phyloP scores from a whole-genome alignment of 2,329 filamentous ascomycete species.

The Fusarium napiforme region DNA sequence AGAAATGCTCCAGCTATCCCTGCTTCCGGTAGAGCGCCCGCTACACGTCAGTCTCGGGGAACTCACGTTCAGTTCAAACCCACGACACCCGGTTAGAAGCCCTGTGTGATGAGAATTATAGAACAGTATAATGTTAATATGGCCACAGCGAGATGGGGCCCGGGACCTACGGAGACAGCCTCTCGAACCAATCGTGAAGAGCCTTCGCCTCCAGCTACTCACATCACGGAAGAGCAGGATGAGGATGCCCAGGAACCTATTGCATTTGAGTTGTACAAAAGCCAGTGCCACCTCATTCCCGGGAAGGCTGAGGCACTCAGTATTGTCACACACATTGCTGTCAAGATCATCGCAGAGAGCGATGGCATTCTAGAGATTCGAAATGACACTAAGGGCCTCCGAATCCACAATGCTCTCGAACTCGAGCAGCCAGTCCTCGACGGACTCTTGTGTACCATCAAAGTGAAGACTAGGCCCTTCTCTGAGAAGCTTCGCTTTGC shows the following conservation, averaged over 20 bases:
- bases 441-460: slow-evolving; percentile 39
- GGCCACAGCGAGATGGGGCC: slow-evolving; percentile 18
- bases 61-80: slow-evolving; percentile 13
- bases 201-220: neutral
- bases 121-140: neutral
- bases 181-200: neutral
- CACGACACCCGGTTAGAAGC: slow-evolving; percentile 22
- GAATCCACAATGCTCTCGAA: slow-evolving; percentile 35
- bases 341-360: slow-evolving; percentile 29
- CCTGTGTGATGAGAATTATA: slow-evolving; percentile 10
- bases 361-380: slow-evolving; percentile 19
- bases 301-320: slow-evolving; percentile 4
- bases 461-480: neutral
- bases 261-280: slow-evolving; percentile 29
- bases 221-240: neutral
- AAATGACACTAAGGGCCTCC: slow-evolving; percentile 11
- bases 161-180: neutral
- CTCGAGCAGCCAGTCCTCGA: slow-evolving; percentile 32
- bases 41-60: neutral
- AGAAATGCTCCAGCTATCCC: neutral
- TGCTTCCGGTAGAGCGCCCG: too few species aligned
- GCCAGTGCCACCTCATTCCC: slow-evolving; percentile 31
- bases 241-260: neutral
- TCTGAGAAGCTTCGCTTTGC: slow-evolving; percentile 37
- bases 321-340: slow-evolving; percentile 18